A percentile compares a stretch with the other conserved stretches of the same genome.
Conservation (phyloP, 2,329 filamentous ascomycete genomes). For the Epicoccum nigrum region DNA sequence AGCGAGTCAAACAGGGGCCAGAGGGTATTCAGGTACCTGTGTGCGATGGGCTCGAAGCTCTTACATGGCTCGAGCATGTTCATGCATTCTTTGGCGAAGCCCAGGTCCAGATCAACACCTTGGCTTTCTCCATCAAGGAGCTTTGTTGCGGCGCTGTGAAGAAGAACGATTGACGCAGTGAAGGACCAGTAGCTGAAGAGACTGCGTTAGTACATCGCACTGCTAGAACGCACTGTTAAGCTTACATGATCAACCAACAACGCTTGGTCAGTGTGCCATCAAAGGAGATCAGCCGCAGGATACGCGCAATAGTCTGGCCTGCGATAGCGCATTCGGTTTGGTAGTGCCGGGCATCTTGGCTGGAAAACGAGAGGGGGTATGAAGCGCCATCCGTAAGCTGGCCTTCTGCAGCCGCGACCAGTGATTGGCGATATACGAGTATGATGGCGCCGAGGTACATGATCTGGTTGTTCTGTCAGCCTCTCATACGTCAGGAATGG, state of each 20-base stretch:
- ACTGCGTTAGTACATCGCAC: background rate
- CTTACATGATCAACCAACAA: constrained; percentile 49
- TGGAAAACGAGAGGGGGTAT: constrained; percentile 31
- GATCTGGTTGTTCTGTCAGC: constrained; percentile 29
- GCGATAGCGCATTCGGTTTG: constrained; percentile 43
- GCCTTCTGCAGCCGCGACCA: constrained; percentile 41
- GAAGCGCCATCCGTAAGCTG: constrained; percentile 36
- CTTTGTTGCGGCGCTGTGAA: constrained; percentile 44
- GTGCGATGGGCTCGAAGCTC: constrained; percentile 41
- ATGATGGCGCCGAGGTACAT: constrained; percentile 48
- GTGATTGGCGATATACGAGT: constrained; percentile 43
- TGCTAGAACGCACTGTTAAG: background rate
- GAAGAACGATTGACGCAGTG: constrained; percentile 42
- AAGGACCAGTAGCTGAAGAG: constrained; percentile 45
- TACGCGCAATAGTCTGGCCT: constrained; percentile 44
- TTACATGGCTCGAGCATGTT: constrained; percentile 44
- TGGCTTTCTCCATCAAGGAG: constrained; percentile 41
- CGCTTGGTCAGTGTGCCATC: constrained; percentile 44
- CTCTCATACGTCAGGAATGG: too few relatives aligned
- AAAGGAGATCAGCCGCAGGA: constrained; percentile 42
- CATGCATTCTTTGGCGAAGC: constrained; percentile 43
- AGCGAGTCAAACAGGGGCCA: constrained; percentile 45
- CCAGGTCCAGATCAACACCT: constrained; percentile 41
- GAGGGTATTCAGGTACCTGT: constrained; percentile 40
- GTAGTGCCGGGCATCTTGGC: constrained; percentile 36